These are phyloP conservation scores for Xylaria palmicola DNA, from an alignment of 495 filamentous ascomycete genomes.

Conservation along the genomic window DNA sequence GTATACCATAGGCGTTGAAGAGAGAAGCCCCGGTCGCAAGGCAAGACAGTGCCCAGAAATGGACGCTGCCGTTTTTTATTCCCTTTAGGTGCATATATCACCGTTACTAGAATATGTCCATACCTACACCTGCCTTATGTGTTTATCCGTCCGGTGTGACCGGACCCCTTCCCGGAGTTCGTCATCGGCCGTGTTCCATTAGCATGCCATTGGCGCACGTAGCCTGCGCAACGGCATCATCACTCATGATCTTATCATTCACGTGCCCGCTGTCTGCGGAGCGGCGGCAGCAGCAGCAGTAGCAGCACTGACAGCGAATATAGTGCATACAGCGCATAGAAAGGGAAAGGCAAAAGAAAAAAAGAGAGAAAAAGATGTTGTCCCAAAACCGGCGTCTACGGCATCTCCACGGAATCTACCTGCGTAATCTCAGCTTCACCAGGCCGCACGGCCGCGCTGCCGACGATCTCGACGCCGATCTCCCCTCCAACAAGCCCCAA, in stretches of 20 bases:
- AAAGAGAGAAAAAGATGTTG: constrained; percentile 45
- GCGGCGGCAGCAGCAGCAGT: constrained; percentile 20
- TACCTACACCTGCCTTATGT: too few species aligned
- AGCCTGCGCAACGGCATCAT: constrained; percentile 1
- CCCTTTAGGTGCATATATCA: too few species aligned
- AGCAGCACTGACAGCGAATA: not conserved
- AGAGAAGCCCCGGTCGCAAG: too few species aligned
- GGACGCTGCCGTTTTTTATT: too few species aligned
- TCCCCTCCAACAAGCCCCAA: constrained; percentile 67
- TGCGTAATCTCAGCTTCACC: constrained; percentile 77
- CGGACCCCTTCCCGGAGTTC: too few species aligned
- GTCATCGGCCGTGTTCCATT: not conserved
- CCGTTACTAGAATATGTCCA: too few species aligned
- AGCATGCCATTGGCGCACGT: not conserved
- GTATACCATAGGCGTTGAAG: too few species aligned
- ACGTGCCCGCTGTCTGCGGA: constrained; percentile 40
- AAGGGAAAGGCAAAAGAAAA: too few species aligned
- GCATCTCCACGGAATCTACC: constrained; percentile 80
- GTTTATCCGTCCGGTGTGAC: too few species aligned
- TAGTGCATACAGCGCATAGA: not conserved
- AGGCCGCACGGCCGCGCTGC: constrained; percentile 69
- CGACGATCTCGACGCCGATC: constrained; percentile 81
- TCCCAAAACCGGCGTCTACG: constrained; percentile 83
- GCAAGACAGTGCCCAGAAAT: too few species aligned
- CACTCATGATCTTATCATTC: constrained; percentile 45